These are phyloP conservation scores for Malus sieversii DNA, from an alignment of 306 rosid genomes.

Conservation along the genomic window DNA sequence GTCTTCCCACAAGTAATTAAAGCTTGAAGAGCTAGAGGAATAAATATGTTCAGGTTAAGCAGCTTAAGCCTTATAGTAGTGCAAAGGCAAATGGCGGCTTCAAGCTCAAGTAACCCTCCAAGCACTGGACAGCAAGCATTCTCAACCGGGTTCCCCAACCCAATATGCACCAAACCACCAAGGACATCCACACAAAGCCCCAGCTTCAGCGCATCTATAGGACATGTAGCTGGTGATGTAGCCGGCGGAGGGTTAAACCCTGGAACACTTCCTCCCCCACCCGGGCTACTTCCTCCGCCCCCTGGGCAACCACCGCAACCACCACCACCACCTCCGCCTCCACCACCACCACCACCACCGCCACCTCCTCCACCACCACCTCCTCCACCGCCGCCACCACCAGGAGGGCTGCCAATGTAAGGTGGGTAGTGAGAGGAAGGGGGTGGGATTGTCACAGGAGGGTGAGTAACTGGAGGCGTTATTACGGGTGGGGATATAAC, in stretches of 20 bases:
- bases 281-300: conserved; percentile 5
- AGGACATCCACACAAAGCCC: conserved; percentile 83
- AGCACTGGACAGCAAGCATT: conserved; percentile 78
- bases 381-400: not conserved
- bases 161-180: conserved; percentile 73
- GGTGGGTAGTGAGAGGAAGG: conserved; percentile 42
- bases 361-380: conserved; percentile 8
- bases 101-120: conserved; percentile 71
- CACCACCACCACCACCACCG: not conserved
- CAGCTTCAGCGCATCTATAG: conserved; percentile 61
- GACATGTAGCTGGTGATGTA: conserved; percentile 39
- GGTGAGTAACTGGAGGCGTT: conserved; percentile 40
- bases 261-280: conserved; percentile 16
- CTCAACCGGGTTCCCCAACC: conserved; percentile 61
- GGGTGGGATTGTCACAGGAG: conserved; percentile 52
- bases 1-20: conserved; percentile 63
- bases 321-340: conserved; percentile 6
- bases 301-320: conserved; percentile 2
- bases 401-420: conserved; percentile 5
- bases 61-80: conserved; percentile 62
- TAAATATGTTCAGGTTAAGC: conserved; percentile 60
- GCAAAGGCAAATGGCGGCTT: conserved; percentile 90
- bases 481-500: conserved; percentile 43
- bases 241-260: conserved; percentile 27
- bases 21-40: conserved; percentile 81